Conservation (phyloP, 2,329 filamentous ascomycete species). For the Botrytis cinerea region DNA sequence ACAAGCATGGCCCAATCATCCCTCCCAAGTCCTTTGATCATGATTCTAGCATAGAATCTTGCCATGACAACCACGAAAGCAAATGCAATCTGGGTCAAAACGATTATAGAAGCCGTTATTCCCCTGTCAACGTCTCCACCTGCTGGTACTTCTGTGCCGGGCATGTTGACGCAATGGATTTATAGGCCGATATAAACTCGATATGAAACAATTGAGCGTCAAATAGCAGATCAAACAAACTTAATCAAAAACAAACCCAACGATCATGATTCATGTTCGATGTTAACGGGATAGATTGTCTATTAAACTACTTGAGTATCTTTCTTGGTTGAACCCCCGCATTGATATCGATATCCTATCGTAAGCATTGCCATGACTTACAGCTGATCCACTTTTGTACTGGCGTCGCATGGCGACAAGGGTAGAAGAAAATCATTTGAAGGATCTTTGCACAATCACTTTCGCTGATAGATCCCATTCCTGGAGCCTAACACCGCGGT, state of each 20-base stretch:
- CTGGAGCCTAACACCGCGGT: conserved; percentile 2
- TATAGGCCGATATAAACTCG: background rate
- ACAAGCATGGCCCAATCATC: conserved; percentile 25
- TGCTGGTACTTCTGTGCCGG: background rate
- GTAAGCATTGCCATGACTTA: conserved; percentile 6
- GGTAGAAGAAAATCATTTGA: background rate
- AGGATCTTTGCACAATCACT: background rate
- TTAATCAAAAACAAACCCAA: background rate
- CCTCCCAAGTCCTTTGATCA: conserved; percentile 10
- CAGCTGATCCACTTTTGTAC: background rate
- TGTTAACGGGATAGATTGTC: background rate
- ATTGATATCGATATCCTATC: conserved; percentile 9
- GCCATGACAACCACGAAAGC: conserved; percentile 17
- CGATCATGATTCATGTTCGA: background rate
- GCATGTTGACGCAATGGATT: background rate
- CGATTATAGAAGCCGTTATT: conserved; percentile 3
- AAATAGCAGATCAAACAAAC: background rate
- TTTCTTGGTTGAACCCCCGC: background rate
- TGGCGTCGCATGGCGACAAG: conserved; percentile 14
- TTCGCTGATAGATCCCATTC: background rate
- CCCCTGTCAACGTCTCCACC: conserved; percentile 20
- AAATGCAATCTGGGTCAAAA: conserved; percentile 9
- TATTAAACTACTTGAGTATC: background rate
- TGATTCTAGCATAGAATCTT: conserved; percentile 22
- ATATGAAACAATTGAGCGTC: background rate